Base-by-base conservation (phyloP, 2,329 filamentous ascomycete genomes). In the Acarospora socialis region DNA sequence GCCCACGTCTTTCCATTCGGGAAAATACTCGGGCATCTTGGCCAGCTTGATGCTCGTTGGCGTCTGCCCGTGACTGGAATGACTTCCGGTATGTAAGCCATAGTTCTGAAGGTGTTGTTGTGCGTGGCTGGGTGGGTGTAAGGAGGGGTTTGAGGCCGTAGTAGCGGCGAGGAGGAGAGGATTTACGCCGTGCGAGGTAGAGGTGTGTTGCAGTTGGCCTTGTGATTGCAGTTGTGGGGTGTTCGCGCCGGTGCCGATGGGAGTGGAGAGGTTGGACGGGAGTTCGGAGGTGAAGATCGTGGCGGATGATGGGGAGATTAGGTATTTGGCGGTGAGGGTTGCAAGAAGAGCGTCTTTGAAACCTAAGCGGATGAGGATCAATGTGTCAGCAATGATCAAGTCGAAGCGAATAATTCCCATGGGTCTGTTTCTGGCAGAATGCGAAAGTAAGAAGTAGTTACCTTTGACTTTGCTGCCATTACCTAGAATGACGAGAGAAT, bases 251-350 rank as follows among this genome's bases (percentile, higher is more conserved):
- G 87, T 95, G 13, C 83, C 86, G 7, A 79, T 70, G 1, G 90
- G 90, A 0, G 90, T 95, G 18, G 81, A 84, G 51, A 94, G 72
- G 57, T 90, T 87, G 6, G 84, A 94, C 5, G 90, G 90, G 21
- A 95, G 74, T 56, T 98, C 90, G 14, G 84, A 93, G 21, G 86
- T 93, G 65, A 95, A 95, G 48, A 95, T 95, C 24, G 86, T 94
- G 30, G 83, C 84, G 1, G 83, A 87, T 17, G 79, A 86, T 0
- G 90, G 90, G 2, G 86, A 92, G 43, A 98, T 76, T 33, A 94
- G 70, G 54, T 93, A 90, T 42, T 86, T 84, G 29, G 77, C 70
- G 21, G 71, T 71, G 21, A 98, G 70, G 0, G 76, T 84, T 46
- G 79, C 70, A 21, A 95, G 54, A 28, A 98, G 74, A 43, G 87